Conservation (phyloP, 768 basidiomycete genomes). For the Kockovaella imperatae region DNA sequence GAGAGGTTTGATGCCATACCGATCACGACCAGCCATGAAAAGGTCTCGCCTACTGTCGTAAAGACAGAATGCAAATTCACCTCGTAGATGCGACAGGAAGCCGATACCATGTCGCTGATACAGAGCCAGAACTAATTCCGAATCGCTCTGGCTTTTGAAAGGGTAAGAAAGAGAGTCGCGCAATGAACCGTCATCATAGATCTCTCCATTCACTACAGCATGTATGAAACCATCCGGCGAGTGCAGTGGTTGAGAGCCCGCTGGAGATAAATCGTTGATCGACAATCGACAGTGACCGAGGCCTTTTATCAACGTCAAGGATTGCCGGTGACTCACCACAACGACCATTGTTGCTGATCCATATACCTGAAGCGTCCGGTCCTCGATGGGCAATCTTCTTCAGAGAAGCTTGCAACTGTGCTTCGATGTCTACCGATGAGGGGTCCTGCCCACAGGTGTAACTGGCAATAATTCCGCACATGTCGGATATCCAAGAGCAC, state of each 20-base stretch:
- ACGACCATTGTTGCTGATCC: slow-evolving; percentile 8
- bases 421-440: not conserved
- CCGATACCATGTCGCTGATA: slow-evolving; percentile 30
- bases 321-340: slow-evolving; percentile 10
- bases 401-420: not conserved
- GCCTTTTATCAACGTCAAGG: slow-evolving; percentile 1
- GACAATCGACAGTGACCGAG: slow-evolving; percentile 23
- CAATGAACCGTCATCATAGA: slow-evolving; percentile 27
- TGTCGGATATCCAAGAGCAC: too few relatives aligned
- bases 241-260: slow-evolving; percentile 29
- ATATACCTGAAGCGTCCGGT: slow-evolving; percentile 25
- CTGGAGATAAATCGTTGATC: slow-evolving; percentile 32
- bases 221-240: slow-evolving; percentile 18
- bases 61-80: slow-evolving; percentile 32
- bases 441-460: too few relatives aligned
- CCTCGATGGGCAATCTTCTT: slow-evolving; percentile 19
- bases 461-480: too few relatives aligned
- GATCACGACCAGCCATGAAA: slow-evolving; percentile 31
- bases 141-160: slow-evolving; percentile 25
- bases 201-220: slow-evolving; percentile 38
- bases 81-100: slow-evolving; percentile 25
- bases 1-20: slow-evolving; percentile 40
- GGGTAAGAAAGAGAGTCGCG: slow-evolving; percentile 5
- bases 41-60: slow-evolving; percentile 18
- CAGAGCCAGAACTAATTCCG: slow-evolving; percentile 33